Conservation (phyloP, 441 rosid species). For the Breynia disticha region DNA sequence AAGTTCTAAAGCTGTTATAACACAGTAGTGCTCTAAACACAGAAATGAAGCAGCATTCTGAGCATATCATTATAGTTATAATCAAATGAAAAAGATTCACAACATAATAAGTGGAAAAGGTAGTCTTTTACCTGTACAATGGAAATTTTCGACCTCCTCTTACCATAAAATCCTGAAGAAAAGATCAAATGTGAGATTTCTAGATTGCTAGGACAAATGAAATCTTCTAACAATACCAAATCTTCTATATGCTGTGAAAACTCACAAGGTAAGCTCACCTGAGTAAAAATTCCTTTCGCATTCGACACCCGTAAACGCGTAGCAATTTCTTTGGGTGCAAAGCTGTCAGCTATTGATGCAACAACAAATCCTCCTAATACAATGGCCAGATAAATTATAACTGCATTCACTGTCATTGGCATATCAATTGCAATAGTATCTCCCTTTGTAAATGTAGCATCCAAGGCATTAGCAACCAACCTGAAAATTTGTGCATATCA, state of each 20-base stretch:
- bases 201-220: no score
- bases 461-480: conserved; percentile 71
- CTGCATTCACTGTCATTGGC: conserved; percentile 83
- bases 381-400: conserved; percentile 69
- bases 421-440: conserved; percentile 82
- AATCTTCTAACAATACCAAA: no score
- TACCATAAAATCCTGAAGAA: conserved; percentile 57
- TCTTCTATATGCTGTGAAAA: not conserved
- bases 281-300: conserved; percentile 78
- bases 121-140: conserved; percentile 58
- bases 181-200: not conserved
- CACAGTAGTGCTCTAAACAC: not conserved
- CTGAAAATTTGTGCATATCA: conserved; percentile 20
- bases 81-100: not conserved
- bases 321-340: conserved; percentile 73
- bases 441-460: conserved; percentile 52
- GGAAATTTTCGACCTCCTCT: conserved; percentile 76
- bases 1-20: not conserved
- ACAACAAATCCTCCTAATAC: conserved; percentile 64
- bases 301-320: conserved; percentile 62
- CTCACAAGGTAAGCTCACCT: conserved; percentile 30
- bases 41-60: not conserved
- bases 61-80: not conserved
- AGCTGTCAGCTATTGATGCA: conserved; percentile 92
- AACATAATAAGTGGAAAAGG: not conserved